Base-by-base conservation (phyloP, 305 asterid species). In the Solanum hybrid region DNA sequence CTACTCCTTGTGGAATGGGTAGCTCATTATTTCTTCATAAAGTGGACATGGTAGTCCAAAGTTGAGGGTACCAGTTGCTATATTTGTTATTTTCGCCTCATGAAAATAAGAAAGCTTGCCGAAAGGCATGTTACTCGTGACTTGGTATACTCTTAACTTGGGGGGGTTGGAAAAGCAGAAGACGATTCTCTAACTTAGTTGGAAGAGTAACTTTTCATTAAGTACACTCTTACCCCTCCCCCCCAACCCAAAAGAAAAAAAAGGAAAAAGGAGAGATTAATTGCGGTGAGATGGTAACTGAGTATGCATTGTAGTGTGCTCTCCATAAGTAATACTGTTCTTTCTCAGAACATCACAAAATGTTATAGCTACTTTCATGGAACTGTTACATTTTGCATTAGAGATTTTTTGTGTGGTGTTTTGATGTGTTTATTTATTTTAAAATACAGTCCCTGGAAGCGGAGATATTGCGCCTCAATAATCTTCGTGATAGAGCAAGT, bases 401-500 rank as follows among this genome's bases (percentile, higher is more conserved):
- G 34, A 83, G 75, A 57, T 51, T 57, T 33, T 75, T 77, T 76
- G 77, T 91, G 46, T 79, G 75, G 90, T 76, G 91, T 89, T 92
- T 89, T 92, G 86, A 57, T 90, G 91, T 90, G 91, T 24, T 80
- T 87, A 86, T 69, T 69, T 28, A 46, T 87, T 91, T 87, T 69
- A 89, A 51, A 89, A 89, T 90, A 46, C 91, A 98, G 99, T 92
- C 93, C 94, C 92, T 97, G 93, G 96, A 95, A 90, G 91, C 95
- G 71, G 99, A 98, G 93, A 92, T 94, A 90, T 90, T 89, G 91
- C 93, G 93, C 92, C 94, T 98, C 86, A 96, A 93, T 95, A 95
- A 95, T 93, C 96, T 97, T 42, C 95, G 97, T 13, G 97, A 95
- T 90, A 97, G 93, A 92, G 98, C 99, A 90, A 95, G 94, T 86